phyloP scores from a whole-genome alignment of 768 basidiomycete species.

The Russula sp. region DNA sequence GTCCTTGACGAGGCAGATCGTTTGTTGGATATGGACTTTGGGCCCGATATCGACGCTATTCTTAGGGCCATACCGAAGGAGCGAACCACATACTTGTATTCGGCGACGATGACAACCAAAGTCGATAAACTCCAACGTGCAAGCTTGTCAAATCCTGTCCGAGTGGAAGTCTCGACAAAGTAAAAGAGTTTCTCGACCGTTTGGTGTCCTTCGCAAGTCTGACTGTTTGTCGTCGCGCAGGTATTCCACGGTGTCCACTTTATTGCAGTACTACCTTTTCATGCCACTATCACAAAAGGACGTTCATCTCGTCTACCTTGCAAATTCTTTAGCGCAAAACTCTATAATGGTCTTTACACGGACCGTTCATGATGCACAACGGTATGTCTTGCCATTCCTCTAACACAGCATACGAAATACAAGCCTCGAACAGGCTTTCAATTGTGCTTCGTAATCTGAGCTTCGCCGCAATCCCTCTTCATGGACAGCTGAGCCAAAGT shows the following conservation, averaged over 20 bases:
- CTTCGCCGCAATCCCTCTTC: constrained; percentile 92
- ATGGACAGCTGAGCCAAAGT: constrained; percentile 93
- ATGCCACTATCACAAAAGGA: constrained; percentile 92
- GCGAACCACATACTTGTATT: constrained; percentile 93
- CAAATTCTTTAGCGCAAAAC: constrained; percentile 85
- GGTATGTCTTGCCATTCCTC: constrained; percentile 42
- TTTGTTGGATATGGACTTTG: constrained; percentile 94
- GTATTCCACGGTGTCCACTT: constrained; percentile 94
- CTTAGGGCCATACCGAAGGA: constrained; percentile 93
- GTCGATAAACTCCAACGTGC: constrained; percentile 95
- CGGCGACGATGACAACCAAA: constrained; percentile 98
- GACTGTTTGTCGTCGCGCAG: constrained; percentile 41
- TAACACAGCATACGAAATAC: neutral
- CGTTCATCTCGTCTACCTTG: constrained; percentile 82
- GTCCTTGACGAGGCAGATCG: constrained; percentile 98
- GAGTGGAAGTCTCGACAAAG: constrained; percentile 93
- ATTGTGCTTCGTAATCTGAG: constrained; percentile 88
- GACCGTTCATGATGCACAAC: constrained; percentile 90
- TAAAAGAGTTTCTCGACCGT: constrained; percentile 41
- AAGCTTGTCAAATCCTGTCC: constrained; percentile 88
- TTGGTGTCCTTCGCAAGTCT: neutral
- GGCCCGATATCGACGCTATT: constrained; percentile 92
- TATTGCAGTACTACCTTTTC: constrained; percentile 94
- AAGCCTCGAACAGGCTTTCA: constrained; percentile 53
- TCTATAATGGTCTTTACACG: constrained; percentile 96